Base-by-base conservation (phyloP, 441 rosid genomes). In the Pelargonium myrrhifolium region DNA sequence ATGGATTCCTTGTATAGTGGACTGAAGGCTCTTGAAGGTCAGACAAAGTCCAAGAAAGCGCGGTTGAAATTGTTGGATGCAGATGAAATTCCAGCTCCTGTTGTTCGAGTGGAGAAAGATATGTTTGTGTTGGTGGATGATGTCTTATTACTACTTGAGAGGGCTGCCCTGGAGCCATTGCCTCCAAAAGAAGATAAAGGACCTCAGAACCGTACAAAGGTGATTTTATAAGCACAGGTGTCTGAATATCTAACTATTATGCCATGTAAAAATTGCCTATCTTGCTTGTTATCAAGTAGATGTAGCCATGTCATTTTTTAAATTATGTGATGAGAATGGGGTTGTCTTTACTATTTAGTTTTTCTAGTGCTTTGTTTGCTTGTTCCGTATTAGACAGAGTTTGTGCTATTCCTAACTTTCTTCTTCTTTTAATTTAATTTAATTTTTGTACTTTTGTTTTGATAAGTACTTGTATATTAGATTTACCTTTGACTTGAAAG, bases 1-100 rank as follows among this genome's bases (percentile, higher is more conserved):
- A 90, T 90, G 98, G 98, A 94, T 84, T 92, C 96, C 85, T 81
- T 90, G 78, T 84, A 93, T 72, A 91, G 93, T 75, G 96, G 96
- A 65, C 76, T 86, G 80, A 94, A 89, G 83, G 92, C 96, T 77
- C 96, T 87, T 68, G 92, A 94, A 82, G 83, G 96, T 55, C 94
- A 92, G 80, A 75, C 77, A 71, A 90, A 82, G 73, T 77, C 77
- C 79, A 84, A 74, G 83, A 93, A 85, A 77, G 91, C 80, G 64
- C 86, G 80, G 78, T 69, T 59, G 62, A 87, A 81, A 79, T 73
- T 78, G 70, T 75, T 70, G 51, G 96, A 87, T 78, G 64, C 80
- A 49, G 94, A 83, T 77, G 95, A 92, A 78, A 83, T 81, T 61
- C 92, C 93, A 71, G 87, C 91, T 77, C 96, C 99, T 24, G 85